A percentile compares a stretch with the other conserved stretches of the same genome.
Evolutionary conservation across 768 basidiomycete genomes (phyloP).

Genomic region (Candolleomyces eurysporus): DNA sequence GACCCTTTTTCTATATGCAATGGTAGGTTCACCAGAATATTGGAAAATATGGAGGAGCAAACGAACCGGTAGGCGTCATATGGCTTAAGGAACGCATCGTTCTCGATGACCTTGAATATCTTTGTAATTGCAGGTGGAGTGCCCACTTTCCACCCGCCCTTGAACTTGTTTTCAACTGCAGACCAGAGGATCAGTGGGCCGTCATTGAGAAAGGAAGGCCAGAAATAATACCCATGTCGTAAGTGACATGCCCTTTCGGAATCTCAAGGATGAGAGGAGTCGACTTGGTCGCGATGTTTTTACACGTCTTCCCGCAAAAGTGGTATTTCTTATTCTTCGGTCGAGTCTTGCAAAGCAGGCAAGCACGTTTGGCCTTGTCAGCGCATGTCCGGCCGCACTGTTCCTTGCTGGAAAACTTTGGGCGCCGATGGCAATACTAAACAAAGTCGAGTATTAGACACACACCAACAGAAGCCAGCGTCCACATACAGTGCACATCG

Average conservation of each 20-base stretch:
- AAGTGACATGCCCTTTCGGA: constrained; percentile 21
- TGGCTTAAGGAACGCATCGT: constrained; percentile 17
- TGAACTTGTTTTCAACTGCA: constrained; percentile 26
- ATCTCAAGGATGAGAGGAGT: constrained; percentile 24
- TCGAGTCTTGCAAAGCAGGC: constrained; percentile 25
- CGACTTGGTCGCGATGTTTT: constrained; percentile 17
- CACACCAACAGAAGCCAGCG: neutral
- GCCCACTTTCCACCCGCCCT: constrained; percentile 19
- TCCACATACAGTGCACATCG: constrained; percentile 21
- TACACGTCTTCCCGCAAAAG: constrained; percentile 25
- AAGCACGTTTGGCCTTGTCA: constrained; percentile 22
- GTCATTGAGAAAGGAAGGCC: neutral
- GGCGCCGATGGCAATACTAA: constrained; percentile 28
- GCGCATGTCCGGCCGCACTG: constrained; percentile 24
- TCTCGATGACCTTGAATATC: constrained; percentile 29
- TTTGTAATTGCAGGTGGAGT: constrained; percentile 20
- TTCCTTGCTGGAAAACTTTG: constrained; percentile 17
- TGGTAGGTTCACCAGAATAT: neutral
- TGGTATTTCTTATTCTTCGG: constrained; percentile 23
- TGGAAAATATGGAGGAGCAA: neutral
- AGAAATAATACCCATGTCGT: constrained; percentile 16
- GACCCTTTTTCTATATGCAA: neutral
- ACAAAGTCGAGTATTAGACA: neutral
- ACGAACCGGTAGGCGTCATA: neutral
- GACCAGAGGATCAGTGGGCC: neutral